Evolutionary conservation across 257 asterid species (phyloP).

Genomic region (Salvia hispanica): DNA sequence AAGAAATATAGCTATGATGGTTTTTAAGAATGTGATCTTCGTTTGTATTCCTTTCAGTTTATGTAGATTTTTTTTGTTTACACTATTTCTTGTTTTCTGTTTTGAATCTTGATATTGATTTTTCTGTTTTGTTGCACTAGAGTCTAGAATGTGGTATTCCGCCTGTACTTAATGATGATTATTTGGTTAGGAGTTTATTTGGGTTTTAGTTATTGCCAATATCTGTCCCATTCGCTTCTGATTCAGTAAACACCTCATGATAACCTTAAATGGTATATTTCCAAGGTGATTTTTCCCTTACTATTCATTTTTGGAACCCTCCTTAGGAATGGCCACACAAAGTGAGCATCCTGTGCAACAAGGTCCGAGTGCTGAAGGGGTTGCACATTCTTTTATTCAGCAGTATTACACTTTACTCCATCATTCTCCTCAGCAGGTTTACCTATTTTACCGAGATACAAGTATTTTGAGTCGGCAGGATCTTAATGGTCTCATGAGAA

Average conservation of each 20-base stretch:
- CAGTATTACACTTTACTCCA: slow-evolving; percentile 89
- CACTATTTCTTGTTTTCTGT: background rate
- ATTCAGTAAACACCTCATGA: background rate
- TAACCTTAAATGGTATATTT: slow-evolving; percentile 10
- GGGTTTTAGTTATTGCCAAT: slow-evolving; percentile 19
- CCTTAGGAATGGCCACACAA: slow-evolving; percentile 68
- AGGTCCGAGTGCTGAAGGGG: slow-evolving; percentile 75
- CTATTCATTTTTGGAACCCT: slow-evolving; percentile 3
- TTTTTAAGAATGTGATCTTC: slow-evolving; percentile 19
- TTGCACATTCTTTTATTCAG: slow-evolving; percentile 95
- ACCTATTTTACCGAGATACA: slow-evolving; percentile 72
- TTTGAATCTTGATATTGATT: background rate
- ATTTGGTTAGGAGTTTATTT: slow-evolving; percentile 7
- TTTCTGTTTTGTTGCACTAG: background rate
- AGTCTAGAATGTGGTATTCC: slow-evolving; percentile 8
- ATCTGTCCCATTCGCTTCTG: background rate
- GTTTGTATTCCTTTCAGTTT: background rate
- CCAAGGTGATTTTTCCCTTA: slow-evolving; percentile 1
- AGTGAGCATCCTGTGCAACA: slow-evolving; percentile 47
- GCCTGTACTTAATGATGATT: background rate
- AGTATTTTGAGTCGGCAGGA: slow-evolving; percentile 87
- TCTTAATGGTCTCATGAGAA: slow-evolving; percentile 59
- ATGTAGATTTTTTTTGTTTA: background rate
- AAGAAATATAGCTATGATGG: slow-evolving; percentile 9
- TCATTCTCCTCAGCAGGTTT: slow-evolving; percentile 70